phyloP scores from a whole-genome alignment of 306 rosid species.

The Phaseolus lunatus region DNA sequence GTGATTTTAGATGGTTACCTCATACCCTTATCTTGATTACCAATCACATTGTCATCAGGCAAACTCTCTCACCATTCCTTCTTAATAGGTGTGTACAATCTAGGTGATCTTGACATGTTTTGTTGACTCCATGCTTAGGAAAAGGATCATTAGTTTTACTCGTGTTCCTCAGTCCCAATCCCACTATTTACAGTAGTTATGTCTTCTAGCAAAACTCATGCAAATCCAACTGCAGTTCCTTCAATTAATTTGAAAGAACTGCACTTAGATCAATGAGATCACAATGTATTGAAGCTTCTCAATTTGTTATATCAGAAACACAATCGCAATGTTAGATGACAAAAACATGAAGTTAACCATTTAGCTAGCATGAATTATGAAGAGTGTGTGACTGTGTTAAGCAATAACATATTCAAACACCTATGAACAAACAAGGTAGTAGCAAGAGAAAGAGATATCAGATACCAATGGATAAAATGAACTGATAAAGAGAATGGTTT shows the following conservation, averaged over 20 bases:
- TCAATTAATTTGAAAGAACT: slow-evolving; percentile 37
- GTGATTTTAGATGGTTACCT: no score
- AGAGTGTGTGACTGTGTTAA: neutral
- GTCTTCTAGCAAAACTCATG: slow-evolving; percentile 33
- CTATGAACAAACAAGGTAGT: slow-evolving; percentile 41
- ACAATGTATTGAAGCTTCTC: neutral
- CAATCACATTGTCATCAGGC: slow-evolving; percentile 38
- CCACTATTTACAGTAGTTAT: slow-evolving; percentile 53
- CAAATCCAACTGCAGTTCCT: slow-evolving; percentile 41
- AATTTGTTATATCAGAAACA: neutral
- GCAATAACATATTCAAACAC: slow-evolving; percentile 16
- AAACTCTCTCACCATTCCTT: slow-evolving; percentile 47
- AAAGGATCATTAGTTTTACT: slow-evolving; percentile 46
- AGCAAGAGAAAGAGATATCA: slow-evolving; percentile 17
- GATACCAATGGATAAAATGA: slow-evolving; percentile 21
- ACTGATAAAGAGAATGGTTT: slow-evolving; percentile 39
- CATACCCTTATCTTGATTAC: slow-evolving; percentile 50
- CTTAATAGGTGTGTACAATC: slow-evolving; percentile 35
- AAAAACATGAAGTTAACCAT: slow-evolving; percentile 40
- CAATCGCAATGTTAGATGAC: slow-evolving; percentile 1
- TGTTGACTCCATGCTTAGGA: slow-evolving; percentile 35
- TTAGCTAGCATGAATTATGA: neutral
- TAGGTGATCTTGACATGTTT: slow-evolving; percentile 36
- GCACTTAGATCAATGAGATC: slow-evolving; percentile 18
- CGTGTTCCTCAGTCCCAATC: slow-evolving; percentile 42